These are phyloP conservation scores for Botrytis cinerea DNA, from an alignment of 2,329 filamentous ascomycete genomes.

Conservation along the genomic window DNA sequence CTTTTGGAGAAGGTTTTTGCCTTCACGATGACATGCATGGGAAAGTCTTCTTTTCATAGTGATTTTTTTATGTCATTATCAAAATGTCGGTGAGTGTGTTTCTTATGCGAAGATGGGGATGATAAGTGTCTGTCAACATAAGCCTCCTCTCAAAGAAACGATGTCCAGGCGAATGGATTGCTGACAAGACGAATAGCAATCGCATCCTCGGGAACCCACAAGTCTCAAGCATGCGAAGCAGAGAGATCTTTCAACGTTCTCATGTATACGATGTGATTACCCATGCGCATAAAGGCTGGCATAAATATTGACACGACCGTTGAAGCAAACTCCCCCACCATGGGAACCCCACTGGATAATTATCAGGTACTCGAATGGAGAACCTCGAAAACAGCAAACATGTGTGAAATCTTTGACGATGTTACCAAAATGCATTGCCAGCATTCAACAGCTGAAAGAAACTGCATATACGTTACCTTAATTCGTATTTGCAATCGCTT, in stretches of 20 bases:
- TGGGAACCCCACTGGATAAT: neutral
- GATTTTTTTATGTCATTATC: neutral
- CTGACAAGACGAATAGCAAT: neutral
- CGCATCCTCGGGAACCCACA: neutral
- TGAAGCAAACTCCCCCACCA: slow-evolving; percentile 9
- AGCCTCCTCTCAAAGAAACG: neutral
- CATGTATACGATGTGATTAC: neutral
- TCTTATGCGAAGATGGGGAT: neutral
- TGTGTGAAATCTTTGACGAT: neutral
- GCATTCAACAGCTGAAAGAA: neutral
- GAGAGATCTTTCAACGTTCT: neutral
- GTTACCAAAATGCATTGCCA: neutral
- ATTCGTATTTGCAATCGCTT: neutral
- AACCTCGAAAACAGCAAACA: neutral
- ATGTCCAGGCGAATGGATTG: neutral
- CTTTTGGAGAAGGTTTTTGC: neutral
- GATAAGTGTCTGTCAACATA: neutral
- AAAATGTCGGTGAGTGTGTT: slow-evolving; percentile 4
- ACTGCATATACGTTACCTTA: neutral
- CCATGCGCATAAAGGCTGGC: neutral
- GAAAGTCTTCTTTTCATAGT: neutral
- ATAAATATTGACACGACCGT: neutral
- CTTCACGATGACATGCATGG: neutral
- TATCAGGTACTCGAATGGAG: neutral
- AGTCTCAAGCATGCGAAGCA: neutral